Percentiles rank a stretch among this genome's conserved stretches.
These are phyloP conservation scores for Cynanchum wilfordii DNA, from an alignment of 257 asterid genomes.

Conservation along the genomic window DNA sequence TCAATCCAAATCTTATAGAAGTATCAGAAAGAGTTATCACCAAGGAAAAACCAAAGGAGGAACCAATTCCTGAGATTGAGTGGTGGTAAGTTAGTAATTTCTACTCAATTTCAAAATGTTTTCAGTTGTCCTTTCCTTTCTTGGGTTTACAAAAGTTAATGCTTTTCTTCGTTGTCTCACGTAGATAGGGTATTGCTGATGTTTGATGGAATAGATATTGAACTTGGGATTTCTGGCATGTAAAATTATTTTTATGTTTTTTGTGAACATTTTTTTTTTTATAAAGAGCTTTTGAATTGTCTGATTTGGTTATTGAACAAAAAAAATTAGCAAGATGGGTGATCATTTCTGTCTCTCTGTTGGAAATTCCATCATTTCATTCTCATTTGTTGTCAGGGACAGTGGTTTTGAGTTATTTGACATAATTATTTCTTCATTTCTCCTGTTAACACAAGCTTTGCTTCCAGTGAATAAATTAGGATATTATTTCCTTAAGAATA, in stretches of 20 bases:
- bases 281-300: background rate
- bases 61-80: conserved; percentile 87
- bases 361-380: background rate
- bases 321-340: background rate
- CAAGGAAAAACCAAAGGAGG: conserved; percentile 84
- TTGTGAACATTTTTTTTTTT: background rate
- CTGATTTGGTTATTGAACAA: background rate
- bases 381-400: background rate
- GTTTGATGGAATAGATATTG: background rate
- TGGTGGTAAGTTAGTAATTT: conserved; percentile 72
- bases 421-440: background rate
- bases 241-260: background rate
- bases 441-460: background rate
- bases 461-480: background rate
- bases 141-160: background rate
- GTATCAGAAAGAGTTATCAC: conserved; percentile 75
- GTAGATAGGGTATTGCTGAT: background rate
- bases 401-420: background rate
- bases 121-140: background rate
- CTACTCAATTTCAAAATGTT: background rate
- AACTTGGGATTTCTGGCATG: background rate
- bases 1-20: conserved; percentile 92
- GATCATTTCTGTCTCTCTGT: background rate
- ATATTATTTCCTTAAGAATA: background rate
- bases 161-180: background rate